Percentiles rank a stretch among this genome's conserved stretches.
Evolutionary conservation across 2,329 filamentous ascomycete genomes (phyloP).

Genomic region (Blumeria hordei): DNA sequence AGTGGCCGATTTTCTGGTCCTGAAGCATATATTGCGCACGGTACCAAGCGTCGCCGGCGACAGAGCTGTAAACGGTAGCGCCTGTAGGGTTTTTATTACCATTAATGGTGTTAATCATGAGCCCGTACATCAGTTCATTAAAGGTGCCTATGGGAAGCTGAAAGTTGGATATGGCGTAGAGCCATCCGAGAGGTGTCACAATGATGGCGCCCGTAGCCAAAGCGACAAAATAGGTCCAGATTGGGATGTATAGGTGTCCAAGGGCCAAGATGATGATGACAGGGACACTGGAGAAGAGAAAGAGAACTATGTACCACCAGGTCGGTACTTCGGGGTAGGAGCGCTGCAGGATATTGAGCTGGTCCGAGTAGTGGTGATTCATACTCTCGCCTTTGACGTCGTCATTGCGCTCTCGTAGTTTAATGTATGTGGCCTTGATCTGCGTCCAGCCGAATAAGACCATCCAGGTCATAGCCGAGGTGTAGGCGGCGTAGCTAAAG

Average conservation of each 20-base stretch:
- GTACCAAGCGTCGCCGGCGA: slow-evolving; percentile 38
- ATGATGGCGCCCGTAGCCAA: slow-evolving; percentile 28
- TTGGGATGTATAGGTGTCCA: slow-evolving; percentile 30
- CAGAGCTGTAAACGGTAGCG: slow-evolving; percentile 30
- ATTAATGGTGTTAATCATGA: slow-evolving; percentile 28
- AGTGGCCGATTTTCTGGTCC: slow-evolving; percentile 39
- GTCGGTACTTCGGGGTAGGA: slow-evolving; percentile 31
- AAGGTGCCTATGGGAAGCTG: slow-evolving; percentile 29
- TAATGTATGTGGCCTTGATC: slow-evolving; percentile 21
- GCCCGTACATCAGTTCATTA: slow-evolving; percentile 34
- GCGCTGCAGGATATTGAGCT: slow-evolving; percentile 32
- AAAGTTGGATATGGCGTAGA: slow-evolving; percentile 34
- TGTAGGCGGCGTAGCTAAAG: slow-evolving; percentile 34
- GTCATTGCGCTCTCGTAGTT: slow-evolving; percentile 18
- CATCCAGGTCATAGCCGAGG: slow-evolving; percentile 34
- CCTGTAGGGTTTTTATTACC: slow-evolving; percentile 31
- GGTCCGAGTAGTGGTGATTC: slow-evolving; percentile 31
- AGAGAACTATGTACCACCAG: slow-evolving; percentile 31
- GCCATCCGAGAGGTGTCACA: slow-evolving; percentile 31
- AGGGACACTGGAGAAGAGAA: slow-evolving; percentile 22
- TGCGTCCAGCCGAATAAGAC: slow-evolving; percentile 27
- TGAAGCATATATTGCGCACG: slow-evolving; percentile 31
- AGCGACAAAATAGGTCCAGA: slow-evolving; percentile 34
- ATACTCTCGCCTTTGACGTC: slow-evolving; percentile 16
- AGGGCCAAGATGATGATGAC: slow-evolving; percentile 26